Percentiles rank a stretch among this genome's conserved stretches.
These are phyloP conservation scores for Penicillium soppii DNA, from an alignment of 495 filamentous ascomycete genomes.

Conservation along the genomic window DNA sequence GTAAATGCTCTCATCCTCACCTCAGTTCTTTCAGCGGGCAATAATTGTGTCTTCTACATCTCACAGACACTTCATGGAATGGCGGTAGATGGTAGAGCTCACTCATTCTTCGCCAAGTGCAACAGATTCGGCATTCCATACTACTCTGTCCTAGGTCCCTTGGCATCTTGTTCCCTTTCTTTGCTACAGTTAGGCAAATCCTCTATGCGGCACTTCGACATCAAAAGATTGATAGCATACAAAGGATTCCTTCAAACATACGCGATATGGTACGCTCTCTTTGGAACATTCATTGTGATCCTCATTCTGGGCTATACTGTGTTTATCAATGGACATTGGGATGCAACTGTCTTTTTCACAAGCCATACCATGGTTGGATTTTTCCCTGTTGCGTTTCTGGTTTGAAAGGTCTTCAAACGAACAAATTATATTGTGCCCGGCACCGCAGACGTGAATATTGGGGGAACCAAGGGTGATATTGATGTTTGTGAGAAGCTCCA, in stretches of 20 bases:
- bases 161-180: constrained; percentile 42
- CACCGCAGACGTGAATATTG: constrained; percentile 36
- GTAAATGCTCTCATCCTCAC: constrained; percentile 53
- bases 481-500: constrained; percentile 55
- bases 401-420: constrained; percentile 54
- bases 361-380: constrained; percentile 49
- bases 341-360: constrained; percentile 23
- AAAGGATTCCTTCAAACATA: constrained; percentile 33
- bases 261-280: constrained; percentile 27
- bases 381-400: constrained; percentile 43
- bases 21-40: constrained; percentile 49
- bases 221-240: constrained; percentile 29
- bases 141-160: constrained; percentile 36
- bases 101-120: constrained; percentile 37
- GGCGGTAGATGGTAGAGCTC: constrained; percentile 44
- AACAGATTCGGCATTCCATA: constrained; percentile 45
- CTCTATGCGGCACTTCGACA: constrained; percentile 31
- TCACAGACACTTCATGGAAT: constrained; percentile 45
- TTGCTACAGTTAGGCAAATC: constrained; percentile 27
- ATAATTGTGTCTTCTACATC: constrained; percentile 46
- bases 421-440: constrained; percentile 44
- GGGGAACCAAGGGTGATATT: constrained; percentile 50
- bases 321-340: constrained; percentile 31
- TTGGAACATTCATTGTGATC: constrained; percentile 34
- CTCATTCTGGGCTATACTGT: constrained; percentile 29